Conservation (phyloP, 345 rosid genomes). For the Schrenkiella parvula region DNA sequence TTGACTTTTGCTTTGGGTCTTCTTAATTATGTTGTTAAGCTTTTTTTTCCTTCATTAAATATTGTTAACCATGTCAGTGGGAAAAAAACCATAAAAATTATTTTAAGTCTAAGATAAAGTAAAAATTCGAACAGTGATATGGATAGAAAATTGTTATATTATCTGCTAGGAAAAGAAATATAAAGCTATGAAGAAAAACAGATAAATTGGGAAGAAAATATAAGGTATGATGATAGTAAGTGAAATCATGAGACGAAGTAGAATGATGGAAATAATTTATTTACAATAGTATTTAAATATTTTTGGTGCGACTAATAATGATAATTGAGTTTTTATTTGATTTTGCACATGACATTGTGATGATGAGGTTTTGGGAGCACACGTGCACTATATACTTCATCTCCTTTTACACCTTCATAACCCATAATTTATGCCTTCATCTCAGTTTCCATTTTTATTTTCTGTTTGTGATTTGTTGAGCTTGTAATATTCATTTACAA, state of each 20-base stretch:
- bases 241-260: slow-evolving; percentile 15
- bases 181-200: not conserved
- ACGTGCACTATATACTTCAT: slow-evolving; percentile 22
- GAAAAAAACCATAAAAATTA: not conserved
- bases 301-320: slow-evolving; percentile 19
- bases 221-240: slow-evolving; percentile 16
- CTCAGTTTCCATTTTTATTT: not conserved
- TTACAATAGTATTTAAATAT: not conserved
- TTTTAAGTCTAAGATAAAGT: too few relatives aligned
- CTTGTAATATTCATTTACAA: not conserved
- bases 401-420: slow-evolving; percentile 7
- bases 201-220: not conserved
- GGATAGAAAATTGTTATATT: not conserved
- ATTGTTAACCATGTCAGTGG: not conserved
- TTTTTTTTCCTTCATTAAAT: not conserved
- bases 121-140: not conserved
- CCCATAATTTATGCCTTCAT: slow-evolving; percentile 17
- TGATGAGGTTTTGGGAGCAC: slow-evolving; percentile 31
- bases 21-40: not conserved
- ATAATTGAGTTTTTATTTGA: slow-evolving; percentile 7
- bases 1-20: slow-evolving; percentile 13
- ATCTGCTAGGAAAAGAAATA: not conserved
- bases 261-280: slow-evolving; percentile 20
- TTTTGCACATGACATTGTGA: slow-evolving; percentile 27
- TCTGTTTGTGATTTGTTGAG: not conserved